phyloP scores from a whole-genome alignment of 257 asterid species.

The Parsonsia alboflavescens region DNA sequence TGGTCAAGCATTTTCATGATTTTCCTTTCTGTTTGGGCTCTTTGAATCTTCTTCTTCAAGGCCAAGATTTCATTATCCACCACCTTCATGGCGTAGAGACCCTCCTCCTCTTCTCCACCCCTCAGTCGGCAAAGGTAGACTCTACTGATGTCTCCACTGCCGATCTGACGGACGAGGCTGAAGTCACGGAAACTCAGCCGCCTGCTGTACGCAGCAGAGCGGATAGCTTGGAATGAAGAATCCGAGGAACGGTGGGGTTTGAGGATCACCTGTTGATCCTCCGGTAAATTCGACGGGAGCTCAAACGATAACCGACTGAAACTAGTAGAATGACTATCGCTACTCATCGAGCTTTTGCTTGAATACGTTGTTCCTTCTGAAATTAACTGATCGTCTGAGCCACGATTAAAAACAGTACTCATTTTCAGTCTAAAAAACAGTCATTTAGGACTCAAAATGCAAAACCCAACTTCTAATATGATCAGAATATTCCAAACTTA shows the following conservation, averaged over 20 bases:
- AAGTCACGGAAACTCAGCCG: constrained; percentile 56
- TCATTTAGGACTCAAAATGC: background rate
- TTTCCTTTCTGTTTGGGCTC: constrained; percentile 82
- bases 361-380: constrained; percentile 25
- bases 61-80: constrained; percentile 69
- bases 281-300: constrained; percentile 54
- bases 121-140: constrained; percentile 55
- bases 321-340: constrained; percentile 58
- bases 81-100: constrained; percentile 80
- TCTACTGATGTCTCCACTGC: constrained; percentile 80
- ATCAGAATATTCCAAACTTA: background rate
- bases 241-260: constrained; percentile 79
- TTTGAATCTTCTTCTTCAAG: constrained; percentile 61
- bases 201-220: constrained; percentile 13
- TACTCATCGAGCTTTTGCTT: constrained; percentile 67
- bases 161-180: constrained; percentile 69
- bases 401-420: background rate
- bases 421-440: background rate
- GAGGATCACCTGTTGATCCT: constrained; percentile 27
- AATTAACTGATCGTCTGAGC: constrained; percentile 23
- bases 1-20: constrained; percentile 69
- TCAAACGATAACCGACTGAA: constrained; percentile 67
- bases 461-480: background rate
- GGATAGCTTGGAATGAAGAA: constrained; percentile 46
- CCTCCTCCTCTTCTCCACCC: constrained; percentile 28